These are phyloP conservation scores for Asclepias syriaca DNA, from an alignment of 257 asterid species.

Conservation along the genomic window DNA sequence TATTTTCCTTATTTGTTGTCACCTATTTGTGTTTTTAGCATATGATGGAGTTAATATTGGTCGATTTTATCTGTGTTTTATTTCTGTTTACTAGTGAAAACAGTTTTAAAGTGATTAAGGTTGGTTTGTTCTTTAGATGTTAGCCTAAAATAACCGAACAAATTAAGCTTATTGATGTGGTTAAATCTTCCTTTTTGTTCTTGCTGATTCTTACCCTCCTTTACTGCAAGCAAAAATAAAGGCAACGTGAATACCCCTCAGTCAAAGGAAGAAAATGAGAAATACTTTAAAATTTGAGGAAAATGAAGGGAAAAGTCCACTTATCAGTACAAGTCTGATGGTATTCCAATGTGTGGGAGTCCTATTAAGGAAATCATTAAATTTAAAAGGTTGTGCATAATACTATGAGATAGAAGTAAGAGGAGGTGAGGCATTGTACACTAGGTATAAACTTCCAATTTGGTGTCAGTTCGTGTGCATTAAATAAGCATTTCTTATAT, in stretches of 20 bases:
- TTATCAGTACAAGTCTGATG: not conserved
- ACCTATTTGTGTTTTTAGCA: not conserved
- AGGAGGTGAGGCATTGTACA: too few relatives aligned
- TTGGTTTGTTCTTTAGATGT: too few relatives aligned
- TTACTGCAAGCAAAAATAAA: too few relatives aligned
- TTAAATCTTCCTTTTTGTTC: not conserved
- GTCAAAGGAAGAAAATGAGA: too few relatives aligned
- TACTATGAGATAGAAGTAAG: too few relatives aligned
- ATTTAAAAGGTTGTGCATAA: not conserved
- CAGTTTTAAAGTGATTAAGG: not conserved
- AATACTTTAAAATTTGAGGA: not conserved
- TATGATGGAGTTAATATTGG: not conserved
- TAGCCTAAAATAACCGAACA: too few relatives aligned
- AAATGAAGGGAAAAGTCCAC: not conserved
- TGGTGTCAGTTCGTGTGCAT: too few relatives aligned
- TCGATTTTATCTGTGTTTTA: not conserved
- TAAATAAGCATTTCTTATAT: too few relatives aligned
- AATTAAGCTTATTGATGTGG: too few relatives aligned
- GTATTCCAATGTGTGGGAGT: not conserved
- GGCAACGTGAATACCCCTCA: too few relatives aligned
- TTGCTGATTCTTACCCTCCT: too few relatives aligned
- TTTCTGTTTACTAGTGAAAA: not conserved
- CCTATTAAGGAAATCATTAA: not conserved
- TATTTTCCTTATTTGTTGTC: not conserved
- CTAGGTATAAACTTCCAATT: too few relatives aligned